A percentile compares a stretch with the other conserved stretches of the same genome.
Conservation (phyloP, 345 rosid species). For the Salix exigua region DNA sequence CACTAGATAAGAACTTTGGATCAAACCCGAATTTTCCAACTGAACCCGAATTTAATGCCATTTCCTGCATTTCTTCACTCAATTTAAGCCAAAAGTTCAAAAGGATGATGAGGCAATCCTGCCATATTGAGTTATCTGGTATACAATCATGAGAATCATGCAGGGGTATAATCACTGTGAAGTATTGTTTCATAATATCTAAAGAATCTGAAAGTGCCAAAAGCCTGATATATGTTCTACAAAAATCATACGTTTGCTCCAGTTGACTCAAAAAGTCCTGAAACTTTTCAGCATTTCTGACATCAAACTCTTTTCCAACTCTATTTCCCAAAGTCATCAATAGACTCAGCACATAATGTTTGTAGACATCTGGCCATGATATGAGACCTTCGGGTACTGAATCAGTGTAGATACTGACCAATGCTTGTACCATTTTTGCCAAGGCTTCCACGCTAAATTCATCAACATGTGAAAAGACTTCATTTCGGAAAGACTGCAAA, state of each 20-base stretch:
- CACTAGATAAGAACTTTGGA: constrained; percentile 53
- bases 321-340: constrained; percentile 48
- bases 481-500: constrained; percentile 52
- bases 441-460: constrained; percentile 69
- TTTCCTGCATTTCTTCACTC: constrained; percentile 72
- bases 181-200: constrained; percentile 58
- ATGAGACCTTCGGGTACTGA: constrained; percentile 53
- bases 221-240: constrained; percentile 50
- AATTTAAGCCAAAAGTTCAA: constrained; percentile 75
- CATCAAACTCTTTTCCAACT: constrained; percentile 38
- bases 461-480: constrained; percentile 56
- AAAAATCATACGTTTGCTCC: constrained; percentile 60
- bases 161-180: constrained; percentile 45
- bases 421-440: constrained; percentile 69
- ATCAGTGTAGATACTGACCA: constrained; percentile 39
- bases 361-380: constrained; percentile 68
- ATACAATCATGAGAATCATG: constrained; percentile 40
- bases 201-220: constrained; percentile 59
- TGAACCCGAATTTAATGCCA: constrained; percentile 30
- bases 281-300: constrained; percentile 59
- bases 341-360: constrained; percentile 48
- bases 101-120: constrained; percentile 76
- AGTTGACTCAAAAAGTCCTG: constrained; percentile 56
- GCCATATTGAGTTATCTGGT: constrained; percentile 90
- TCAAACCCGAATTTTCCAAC: constrained; percentile 35